Base-by-base conservation (phyloP, 371 early-diverging fungal genomes). In the Cladochytrium tenue region DNA sequence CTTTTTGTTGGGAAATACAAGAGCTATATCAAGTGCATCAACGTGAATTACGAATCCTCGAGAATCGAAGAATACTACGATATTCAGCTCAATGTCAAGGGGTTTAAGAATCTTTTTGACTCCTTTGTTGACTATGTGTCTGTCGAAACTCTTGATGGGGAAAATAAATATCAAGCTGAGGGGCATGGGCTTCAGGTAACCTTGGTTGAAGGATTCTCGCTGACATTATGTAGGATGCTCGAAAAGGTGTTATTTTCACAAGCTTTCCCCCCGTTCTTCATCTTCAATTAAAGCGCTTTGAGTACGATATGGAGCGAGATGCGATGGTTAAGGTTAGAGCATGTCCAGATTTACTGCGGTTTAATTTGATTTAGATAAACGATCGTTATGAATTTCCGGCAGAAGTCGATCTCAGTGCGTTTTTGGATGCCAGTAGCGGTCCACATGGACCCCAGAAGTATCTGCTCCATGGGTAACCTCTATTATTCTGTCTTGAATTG, bases 221-320 rank as follows among this genome's bases (percentile, higher is more conserved):
- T 17, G 33, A 23, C 60, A 20, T 0, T n/a, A 5, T 26, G n/a
- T 35, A 58, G 84, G 93, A 93, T 72, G 99, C 99, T n/a, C 88
- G 88, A 58, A 98, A 97, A 71, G 95, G 96, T 30, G 95, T 96
- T 32, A 91, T 93, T 28, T 97, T 98, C 77, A 90, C 90, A 65
- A 83, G 84, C 28, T 93, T 98, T 69, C 99, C 99, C 7, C 95
- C 95, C 2, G 95, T 99, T 2, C 82, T 99, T 33, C 98, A 98
- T 73, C 80, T 99, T 56, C 97, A 98, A 73, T 80, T 99, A 60
- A 97, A 97, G 72, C 86, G 99, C n/a, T 99, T 98, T 73, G 96
- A 95, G 74, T 96, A 97, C 76, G 98, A 99, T 73, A 88, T 95
- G 65, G 84, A 88, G 77, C 80, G 87, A 23, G 95, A 94, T 71